Percentiles rank a stretch among this genome's conserved stretches.
Evolutionary conservation across 441 rosid species (phyloP).

Genomic region (Corymbia calophylla): DNA sequence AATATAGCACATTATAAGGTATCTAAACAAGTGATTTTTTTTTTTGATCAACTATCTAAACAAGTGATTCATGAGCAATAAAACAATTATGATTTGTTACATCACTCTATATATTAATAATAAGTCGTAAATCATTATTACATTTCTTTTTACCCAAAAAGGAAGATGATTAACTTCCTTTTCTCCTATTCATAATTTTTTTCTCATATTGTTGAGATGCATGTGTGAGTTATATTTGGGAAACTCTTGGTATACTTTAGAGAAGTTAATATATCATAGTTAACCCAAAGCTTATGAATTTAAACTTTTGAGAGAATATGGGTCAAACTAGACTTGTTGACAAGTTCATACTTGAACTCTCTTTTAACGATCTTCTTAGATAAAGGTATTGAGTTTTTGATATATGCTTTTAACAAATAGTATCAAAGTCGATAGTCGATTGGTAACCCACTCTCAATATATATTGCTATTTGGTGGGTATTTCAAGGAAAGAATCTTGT

Average conservation of each 20-base stretch:
- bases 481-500: not conserved
- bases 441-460: not conserved
- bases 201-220: not conserved
- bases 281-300: not conserved
- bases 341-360: not conserved
- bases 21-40: not conserved
- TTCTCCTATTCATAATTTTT: not conserved
- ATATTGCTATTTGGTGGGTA: not conserved
- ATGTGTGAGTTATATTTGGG: not conserved
- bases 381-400: not conserved
- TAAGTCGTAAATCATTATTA: not conserved
- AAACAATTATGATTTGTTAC: not conserved
- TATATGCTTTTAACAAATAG: not conserved
- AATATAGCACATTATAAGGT: not conserved
- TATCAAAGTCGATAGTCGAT: not conserved
- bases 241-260: not conserved
- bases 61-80: not conserved
- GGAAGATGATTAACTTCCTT: not conserved
- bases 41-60: too few species aligned
- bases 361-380: not conserved
- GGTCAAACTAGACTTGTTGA: not conserved
- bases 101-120: not conserved
- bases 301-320: not conserved
- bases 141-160: not conserved
- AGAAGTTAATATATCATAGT: not conserved